Base-by-base conservation (phyloP, 208 protist genomes). In the Vickermania ingenoplastis region DNA sequence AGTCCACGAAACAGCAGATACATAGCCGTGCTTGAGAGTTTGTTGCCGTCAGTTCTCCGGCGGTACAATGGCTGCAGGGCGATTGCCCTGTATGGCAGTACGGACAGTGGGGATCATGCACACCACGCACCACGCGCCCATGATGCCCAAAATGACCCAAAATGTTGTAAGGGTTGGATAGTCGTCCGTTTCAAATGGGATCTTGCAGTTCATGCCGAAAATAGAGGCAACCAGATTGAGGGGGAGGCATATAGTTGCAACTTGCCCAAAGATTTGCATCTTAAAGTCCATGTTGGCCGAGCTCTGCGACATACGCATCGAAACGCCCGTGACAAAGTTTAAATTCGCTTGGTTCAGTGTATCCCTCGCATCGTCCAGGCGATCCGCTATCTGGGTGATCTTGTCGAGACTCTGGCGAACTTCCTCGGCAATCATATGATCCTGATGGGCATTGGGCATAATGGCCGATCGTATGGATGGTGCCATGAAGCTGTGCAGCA, bases 171-270 rank as follows among this genome's bases (percentile, higher is more conserved):
- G 73, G 52, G 77, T 74, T 55, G 61, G 52, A 69, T 86, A 55
- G 3, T 57, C 56, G 57, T 85, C 81, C 4, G 52, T 27, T 65
- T 89, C 81, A 53, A 74, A 91, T 49, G 91, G 88, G 21, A 96
- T 82, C 53, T 76, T 67, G 63, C 79, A 87, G 70, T 96, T 96
- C 87, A 96, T 95, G 52, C 91, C 91, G 45, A 94, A 94, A 41
- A 92, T 81, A 45, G 77, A 81, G 36, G 83, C 75, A 26, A 96
- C 7, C 4, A 96, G 61, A 56, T 91, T 95, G 4, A 92, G 76
- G 45, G 91, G 91, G 29, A 96, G 78, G 61, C 77, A 90, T 25
- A 90, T 81, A 11, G 77, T 83, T 14, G 86, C 81, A 31, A 93
- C 78, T 66, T 89, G 77, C 11, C 81, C 75, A 0, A 93, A 66